Conservation (phyloP, 2,329 filamentous ascomycete species). For the Alternaria triticina region DNA sequence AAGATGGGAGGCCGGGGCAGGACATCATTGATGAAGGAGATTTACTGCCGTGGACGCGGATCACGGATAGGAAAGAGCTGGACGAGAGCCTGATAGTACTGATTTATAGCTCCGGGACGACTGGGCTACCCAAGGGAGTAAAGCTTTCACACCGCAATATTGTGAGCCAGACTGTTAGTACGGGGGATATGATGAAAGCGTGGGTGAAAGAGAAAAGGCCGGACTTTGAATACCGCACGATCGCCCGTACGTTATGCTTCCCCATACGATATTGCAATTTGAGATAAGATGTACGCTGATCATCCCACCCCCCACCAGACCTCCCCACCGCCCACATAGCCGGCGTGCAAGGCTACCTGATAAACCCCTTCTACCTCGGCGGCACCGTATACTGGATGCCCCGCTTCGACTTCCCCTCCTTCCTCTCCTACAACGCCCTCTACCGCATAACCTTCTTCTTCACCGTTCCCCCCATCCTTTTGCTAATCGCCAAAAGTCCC, state of each 20-base stretch:
- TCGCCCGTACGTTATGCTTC: constrained; percentile 40
- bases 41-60: constrained; percentile 59
- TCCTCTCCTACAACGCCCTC: constrained; percentile 60
- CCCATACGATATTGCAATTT: background rate
- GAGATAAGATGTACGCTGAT: background rate
- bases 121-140: constrained; percentile 56
- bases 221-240: constrained; percentile 48
- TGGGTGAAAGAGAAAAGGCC: constrained; percentile 29
- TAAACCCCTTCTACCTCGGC: constrained; percentile 52
- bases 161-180: constrained; percentile 49
- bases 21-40: constrained; percentile 47
- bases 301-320: constrained; percentile 20
- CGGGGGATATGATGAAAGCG: constrained; percentile 39
- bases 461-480: constrained; percentile 66
- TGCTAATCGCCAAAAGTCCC: constrained; percentile 64
- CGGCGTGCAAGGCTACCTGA: constrained; percentile 55
- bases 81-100: constrained; percentile 54
- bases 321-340: constrained; percentile 57
- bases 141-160: constrained; percentile 54
- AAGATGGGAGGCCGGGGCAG: constrained; percentile 25
- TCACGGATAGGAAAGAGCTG: constrained; percentile 59
- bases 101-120: constrained; percentile 58
- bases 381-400: constrained; percentile 67
- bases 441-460: constrained; percentile 63
- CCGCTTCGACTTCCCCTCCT: constrained; percentile 62